Conservation (phyloP, 2,329 filamentous ascomycete genomes). For the Diaporthe australafricana region DNA sequence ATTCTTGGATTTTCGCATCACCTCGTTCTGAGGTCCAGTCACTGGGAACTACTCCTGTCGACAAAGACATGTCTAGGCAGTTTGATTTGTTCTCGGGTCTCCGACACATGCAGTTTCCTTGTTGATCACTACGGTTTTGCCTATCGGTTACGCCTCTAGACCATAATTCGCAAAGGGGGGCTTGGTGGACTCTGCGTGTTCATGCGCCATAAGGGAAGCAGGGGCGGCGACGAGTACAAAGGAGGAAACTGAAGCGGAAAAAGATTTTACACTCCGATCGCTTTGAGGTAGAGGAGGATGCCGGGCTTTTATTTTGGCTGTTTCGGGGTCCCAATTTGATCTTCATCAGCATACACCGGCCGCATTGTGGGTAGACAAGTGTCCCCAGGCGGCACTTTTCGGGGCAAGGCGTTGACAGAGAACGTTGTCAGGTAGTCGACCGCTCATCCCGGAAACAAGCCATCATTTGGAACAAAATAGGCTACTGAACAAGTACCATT, state of each 20-base stretch:
- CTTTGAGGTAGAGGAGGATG: slow-evolving; percentile 30
- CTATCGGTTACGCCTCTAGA: slow-evolving; percentile 38
- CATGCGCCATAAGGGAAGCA: slow-evolving; percentile 8
- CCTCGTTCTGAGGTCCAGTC: slow-evolving; percentile 15
- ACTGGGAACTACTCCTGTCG: slow-evolving; percentile 22
- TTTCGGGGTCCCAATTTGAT: slow-evolving; percentile 32
- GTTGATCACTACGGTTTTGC: slow-evolving; percentile 36
- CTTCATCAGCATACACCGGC: slow-evolving; percentile 34
- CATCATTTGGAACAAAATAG: slow-evolving; percentile 20
- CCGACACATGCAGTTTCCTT: slow-evolving; percentile 32
- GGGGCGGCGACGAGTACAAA: background rate
- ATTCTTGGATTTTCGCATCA: slow-evolving; percentile 36
- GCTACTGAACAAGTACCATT: background rate
- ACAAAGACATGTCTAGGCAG: slow-evolving; percentile 27
- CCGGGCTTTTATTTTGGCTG: slow-evolving; percentile 32
- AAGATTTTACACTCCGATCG: slow-evolving; percentile 32
- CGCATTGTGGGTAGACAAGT: slow-evolving; percentile 38
- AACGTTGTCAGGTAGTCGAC: slow-evolving; percentile 34
- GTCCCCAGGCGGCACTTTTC: slow-evolving; percentile 34
- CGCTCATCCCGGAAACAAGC: slow-evolving; percentile 31
- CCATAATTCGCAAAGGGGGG: slow-evolving; percentile 39
- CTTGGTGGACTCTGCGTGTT: slow-evolving; percentile 31
- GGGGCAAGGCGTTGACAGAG: slow-evolving; percentile 37
- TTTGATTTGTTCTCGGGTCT: slow-evolving; percentile 28
- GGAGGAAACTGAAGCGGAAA: slow-evolving; percentile 7